Conservation (phyloP, 257 asterid genomes). For the Ligustrum vulgare region DNA sequence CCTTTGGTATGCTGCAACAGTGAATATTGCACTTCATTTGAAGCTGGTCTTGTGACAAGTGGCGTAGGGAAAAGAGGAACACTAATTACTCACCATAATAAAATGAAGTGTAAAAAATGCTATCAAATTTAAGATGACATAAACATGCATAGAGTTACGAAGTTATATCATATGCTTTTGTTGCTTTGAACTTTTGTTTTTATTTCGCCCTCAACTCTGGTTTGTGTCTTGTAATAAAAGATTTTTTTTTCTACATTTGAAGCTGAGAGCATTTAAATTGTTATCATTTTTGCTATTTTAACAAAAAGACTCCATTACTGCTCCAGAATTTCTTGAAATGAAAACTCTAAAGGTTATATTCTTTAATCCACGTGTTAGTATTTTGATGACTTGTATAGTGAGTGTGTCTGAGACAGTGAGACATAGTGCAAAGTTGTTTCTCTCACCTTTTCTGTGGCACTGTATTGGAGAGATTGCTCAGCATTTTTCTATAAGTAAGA, state of each 20-base stretch:
- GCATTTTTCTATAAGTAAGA: conserved; percentile 69
- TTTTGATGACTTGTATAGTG: no score
- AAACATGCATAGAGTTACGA: not conserved
- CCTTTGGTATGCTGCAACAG: not conserved
- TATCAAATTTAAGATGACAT: not conserved
- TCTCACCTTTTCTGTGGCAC: not conserved
- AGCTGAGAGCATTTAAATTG: not conserved
- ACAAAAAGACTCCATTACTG: not conserved
- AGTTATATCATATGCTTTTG: not conserved
- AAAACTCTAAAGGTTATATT: no score
- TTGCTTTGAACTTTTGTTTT: not conserved
- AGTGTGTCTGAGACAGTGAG: no score
- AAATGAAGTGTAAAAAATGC: not conserved
- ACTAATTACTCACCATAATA: not conserved
- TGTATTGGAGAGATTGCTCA: conserved; percentile 74
- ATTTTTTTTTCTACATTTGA: not conserved
- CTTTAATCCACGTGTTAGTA: no score
- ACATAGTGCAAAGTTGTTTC: not conserved
- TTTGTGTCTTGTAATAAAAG: not conserved
- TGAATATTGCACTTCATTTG: conserved; percentile 12
- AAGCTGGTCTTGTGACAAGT: conserved; percentile 14
- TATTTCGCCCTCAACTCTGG: not conserved
- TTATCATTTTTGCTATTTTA: not conserved
- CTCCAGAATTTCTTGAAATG: not conserved
- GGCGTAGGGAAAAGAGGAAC: not conserved